These are phyloP conservation scores for Talaromyces nanjingensis DNA, from an alignment of 495 filamentous ascomycete species.

Conservation along the genomic window DNA sequence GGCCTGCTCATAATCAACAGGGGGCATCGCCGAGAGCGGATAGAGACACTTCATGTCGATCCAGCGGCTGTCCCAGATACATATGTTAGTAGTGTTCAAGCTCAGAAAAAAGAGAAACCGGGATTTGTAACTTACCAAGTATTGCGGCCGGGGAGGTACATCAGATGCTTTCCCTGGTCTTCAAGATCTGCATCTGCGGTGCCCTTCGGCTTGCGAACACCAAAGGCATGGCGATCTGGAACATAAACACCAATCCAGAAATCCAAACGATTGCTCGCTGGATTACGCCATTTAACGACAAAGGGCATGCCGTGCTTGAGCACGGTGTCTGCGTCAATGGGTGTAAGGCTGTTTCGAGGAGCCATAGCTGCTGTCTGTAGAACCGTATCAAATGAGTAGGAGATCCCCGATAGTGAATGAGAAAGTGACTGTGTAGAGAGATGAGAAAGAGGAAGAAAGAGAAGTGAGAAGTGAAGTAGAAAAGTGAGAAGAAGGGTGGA, in stretches of 20 bases:
- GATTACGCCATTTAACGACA: background rate
- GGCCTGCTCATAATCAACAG: background rate
- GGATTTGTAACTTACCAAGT: background rate
- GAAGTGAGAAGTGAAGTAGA: too few relatives aligned
- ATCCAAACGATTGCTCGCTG: background rate
- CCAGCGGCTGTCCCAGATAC: background rate
- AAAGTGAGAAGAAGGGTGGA: too few relatives aligned
- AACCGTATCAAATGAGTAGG: background rate
- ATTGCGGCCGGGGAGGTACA: constrained; percentile 2
- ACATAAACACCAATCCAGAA: constrained; percentile 2
- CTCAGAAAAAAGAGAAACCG: background rate
- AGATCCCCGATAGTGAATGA: background rate
- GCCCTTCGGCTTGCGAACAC: background rate
- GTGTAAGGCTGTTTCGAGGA: background rate
- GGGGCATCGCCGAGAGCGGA: background rate
- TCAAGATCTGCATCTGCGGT: background rate
- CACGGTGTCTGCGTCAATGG: background rate
- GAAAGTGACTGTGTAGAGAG: background rate
- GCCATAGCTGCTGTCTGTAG: background rate
- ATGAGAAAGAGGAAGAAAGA: background rate
- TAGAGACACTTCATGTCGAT: constrained; percentile 3
- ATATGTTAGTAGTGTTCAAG: background rate
- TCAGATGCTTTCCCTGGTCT: background rate
- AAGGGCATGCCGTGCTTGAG: background rate
- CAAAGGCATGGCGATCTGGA: background rate